phyloP scores from a whole-genome alignment of 2,329 filamentous ascomycete genomes.

The Sarocladiaceae sp. region DNA sequence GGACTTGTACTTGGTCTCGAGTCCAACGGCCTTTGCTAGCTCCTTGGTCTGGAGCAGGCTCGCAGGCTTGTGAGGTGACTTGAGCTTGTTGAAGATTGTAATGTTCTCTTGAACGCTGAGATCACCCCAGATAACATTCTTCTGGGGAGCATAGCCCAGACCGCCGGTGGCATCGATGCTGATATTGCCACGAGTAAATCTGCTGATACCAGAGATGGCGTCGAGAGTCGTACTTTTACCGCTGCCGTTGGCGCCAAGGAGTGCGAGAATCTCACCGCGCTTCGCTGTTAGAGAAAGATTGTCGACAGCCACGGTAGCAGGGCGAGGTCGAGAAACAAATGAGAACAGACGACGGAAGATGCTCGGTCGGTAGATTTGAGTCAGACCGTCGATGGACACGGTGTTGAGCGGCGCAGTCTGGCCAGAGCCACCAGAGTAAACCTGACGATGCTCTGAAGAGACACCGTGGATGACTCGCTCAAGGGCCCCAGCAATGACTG shows the following conservation, averaged over 20 bases:
- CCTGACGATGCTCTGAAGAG: constrained; percentile 50
- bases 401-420: constrained; percentile 34
- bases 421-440: constrained; percentile 27
- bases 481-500: constrained; percentile 62
- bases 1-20: constrained; percentile 56
- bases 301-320: constrained; percentile 68
- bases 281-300: constrained; percentile 60
- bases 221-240: constrained; percentile 63
- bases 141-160: constrained; percentile 67
- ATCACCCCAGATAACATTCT: constrained; percentile 70
- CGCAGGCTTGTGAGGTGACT: constrained; percentile 43
- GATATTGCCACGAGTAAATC: constrained; percentile 51
- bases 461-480: constrained; percentile 50
- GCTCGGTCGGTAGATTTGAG: constrained; percentile 66
- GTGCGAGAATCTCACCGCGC: constrained; percentile 70
- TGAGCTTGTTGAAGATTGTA: constrained; percentile 62
- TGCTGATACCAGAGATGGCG: constrained; percentile 22
- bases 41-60: constrained; percentile 33
- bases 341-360: constrained; percentile 47
- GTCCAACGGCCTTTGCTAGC: constrained; percentile 57
- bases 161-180: constrained; percentile 62
- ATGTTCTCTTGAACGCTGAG: constrained; percentile 68
- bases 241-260: constrained; percentile 60
- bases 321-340: constrained; percentile 41
- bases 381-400: constrained; percentile 63